phyloP scores from a whole-genome alignment of 768 basidiomycete species.

The Mycena haematopus region DNA sequence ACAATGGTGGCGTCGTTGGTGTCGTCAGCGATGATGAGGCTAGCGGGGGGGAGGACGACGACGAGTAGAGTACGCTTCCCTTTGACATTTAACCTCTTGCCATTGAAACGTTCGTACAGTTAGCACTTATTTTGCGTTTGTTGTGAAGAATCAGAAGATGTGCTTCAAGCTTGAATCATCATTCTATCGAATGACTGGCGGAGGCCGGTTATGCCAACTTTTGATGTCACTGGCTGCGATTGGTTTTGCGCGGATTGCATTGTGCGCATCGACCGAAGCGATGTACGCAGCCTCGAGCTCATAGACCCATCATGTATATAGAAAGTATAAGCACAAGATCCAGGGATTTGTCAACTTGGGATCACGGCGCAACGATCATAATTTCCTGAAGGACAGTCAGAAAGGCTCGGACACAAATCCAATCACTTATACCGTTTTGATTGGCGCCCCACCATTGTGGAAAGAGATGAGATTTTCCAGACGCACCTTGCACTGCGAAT shows the following conservation, averaged over 20 bases:
- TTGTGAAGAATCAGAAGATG: too few species aligned
- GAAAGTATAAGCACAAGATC: not conserved
- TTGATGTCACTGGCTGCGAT: too few species aligned
- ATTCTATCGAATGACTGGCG: too few species aligned
- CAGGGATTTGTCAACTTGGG: not conserved
- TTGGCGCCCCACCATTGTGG: slow-evolving; percentile 67
- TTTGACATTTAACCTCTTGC: too few species aligned
- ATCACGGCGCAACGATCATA: slow-evolving; percentile 43
- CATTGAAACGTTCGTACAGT: too few species aligned
- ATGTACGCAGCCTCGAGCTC: too few species aligned
- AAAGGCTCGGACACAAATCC: not conserved
- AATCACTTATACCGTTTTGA: slow-evolving; percentile 46
- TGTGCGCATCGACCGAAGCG: too few species aligned
- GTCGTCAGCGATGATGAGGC: slow-evolving; percentile 76
- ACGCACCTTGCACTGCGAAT: slow-evolving; percentile 58
- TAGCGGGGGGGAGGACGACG: slow-evolving; percentile 44
- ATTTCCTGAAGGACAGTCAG: slow-evolving; percentile 35
- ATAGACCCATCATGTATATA: too few species aligned
- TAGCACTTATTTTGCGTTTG: too few species aligned
- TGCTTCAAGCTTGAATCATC: too few species aligned
- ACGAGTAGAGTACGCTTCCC: slow-evolving; percentile 2
- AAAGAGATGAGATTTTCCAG: slow-evolving; percentile 55
- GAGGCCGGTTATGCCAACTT: too few species aligned
- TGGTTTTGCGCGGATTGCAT: too few species aligned
- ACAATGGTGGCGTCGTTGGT: slow-evolving; percentile 66